These are phyloP conservation scores for Yamadazyma philogaea DNA, from an alignment of 805 yeast genomes.

Conservation along the genomic window DNA sequence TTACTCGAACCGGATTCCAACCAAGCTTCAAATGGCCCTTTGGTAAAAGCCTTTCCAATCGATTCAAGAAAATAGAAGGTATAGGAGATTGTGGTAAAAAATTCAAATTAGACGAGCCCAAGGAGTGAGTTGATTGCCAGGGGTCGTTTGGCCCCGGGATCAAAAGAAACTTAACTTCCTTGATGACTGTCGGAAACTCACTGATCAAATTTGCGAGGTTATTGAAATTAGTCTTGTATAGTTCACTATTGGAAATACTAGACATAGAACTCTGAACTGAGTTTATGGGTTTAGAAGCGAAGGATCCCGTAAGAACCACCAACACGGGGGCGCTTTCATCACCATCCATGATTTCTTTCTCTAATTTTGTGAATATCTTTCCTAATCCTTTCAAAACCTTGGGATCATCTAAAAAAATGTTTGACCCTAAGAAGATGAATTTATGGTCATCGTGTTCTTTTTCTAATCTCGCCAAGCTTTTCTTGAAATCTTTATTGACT, in stretches of 20 bases:
- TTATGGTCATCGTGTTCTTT: conserved; percentile 53
- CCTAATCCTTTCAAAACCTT: conserved; percentile 60
- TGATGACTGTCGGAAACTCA: conserved; percentile 52
- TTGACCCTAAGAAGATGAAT: conserved; percentile 71
- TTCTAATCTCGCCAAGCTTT: conserved; percentile 56
- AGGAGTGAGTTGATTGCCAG: conserved; percentile 72
- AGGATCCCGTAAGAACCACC: conserved; percentile 81
- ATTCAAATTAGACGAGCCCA: conserved; percentile 46
- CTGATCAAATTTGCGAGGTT: conserved; percentile 64
- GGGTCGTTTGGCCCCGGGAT: conserved; percentile 93
- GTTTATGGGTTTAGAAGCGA: conserved; percentile 62
- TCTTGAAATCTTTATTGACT: conserved; percentile 58
- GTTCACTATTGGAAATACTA: conserved; percentile 48
- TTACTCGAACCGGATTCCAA: conserved; percentile 79
- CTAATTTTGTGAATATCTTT: conserved; percentile 56
- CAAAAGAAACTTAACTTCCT: conserved; percentile 58
- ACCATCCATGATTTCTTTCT: conserved; percentile 20
- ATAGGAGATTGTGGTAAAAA: conserved; percentile 63
- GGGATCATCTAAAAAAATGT: conserved; percentile 61
- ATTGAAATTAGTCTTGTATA: conserved; percentile 69
- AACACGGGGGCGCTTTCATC: conserved; percentile 56
- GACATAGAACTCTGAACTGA: conserved; percentile 50
- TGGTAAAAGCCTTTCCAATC: conserved; percentile 51
- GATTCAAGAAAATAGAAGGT: conserved; percentile 67
- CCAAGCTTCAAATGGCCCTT: conserved; percentile 29